phyloP scores from a whole-genome alignment of 495 filamentous ascomycete genomes.

The Talaromyces wortmannii region DNA sequence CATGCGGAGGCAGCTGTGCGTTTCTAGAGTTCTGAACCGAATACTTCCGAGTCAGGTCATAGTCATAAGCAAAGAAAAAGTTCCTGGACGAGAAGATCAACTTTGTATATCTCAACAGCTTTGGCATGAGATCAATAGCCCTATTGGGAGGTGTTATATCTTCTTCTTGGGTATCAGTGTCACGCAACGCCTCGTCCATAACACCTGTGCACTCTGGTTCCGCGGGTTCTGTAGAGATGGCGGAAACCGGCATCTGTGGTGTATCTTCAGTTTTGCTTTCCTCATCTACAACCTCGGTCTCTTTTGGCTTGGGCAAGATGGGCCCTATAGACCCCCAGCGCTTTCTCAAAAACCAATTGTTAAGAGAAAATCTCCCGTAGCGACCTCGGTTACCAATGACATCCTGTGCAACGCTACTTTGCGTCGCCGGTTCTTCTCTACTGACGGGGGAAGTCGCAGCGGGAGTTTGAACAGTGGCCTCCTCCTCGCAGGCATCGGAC shows the following conservation, averaged over 20 bases:
- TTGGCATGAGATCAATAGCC: constrained; percentile 60
- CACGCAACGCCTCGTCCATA: constrained; percentile 18
- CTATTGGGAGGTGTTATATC: constrained; percentile 21
- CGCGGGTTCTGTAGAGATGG: not conserved
- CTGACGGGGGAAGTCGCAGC: constrained; percentile 15
- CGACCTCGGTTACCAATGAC: constrained; percentile 69
- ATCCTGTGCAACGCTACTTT: constrained; percentile 68
- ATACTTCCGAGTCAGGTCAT: constrained; percentile 72
- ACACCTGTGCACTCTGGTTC: not conserved
- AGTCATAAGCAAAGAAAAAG: constrained; percentile 91
- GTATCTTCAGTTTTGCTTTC: not conserved
- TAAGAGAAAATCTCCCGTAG: constrained; percentile 81
- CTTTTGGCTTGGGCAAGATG: not conserved
- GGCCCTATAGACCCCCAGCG: constrained; percentile 58
- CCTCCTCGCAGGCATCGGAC: constrained; percentile 24
- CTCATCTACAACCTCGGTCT: not conserved
- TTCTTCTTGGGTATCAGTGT: constrained; percentile 11
- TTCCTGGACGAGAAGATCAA: constrained; percentile 73
- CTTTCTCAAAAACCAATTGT: constrained; percentile 73
- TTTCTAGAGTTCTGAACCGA: constrained; percentile 31
- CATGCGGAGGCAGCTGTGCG: constrained; percentile 54
- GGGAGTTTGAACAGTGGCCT: constrained; percentile 27
- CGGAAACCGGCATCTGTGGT: not conserved
- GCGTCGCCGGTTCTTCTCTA: constrained; percentile 19
- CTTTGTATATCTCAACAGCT: constrained; percentile 74